Conservation (phyloP, 352 stramenopile genomes). For the Lagenidium giganteum region DNA sequence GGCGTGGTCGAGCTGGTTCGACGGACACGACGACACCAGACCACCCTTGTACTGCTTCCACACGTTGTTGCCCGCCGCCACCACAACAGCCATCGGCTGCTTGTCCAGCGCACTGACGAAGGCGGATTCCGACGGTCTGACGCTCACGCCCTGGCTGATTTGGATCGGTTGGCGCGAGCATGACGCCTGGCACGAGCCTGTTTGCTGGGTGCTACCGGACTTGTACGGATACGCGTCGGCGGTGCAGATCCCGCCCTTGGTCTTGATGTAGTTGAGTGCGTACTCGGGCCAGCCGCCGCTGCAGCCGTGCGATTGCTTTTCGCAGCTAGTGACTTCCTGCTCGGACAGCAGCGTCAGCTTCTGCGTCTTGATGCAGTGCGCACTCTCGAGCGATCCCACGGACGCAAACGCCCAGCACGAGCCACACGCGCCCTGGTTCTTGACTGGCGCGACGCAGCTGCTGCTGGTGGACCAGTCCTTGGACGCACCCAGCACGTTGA, state of each 20-base stretch:
- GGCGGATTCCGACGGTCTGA: constrained; percentile 65
- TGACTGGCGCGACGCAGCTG: constrained; percentile 13
- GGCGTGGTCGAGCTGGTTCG: constrained; percentile 93
- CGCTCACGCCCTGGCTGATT: constrained; percentile 34
- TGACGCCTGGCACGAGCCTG: constrained; percentile 22
- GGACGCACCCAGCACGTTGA: background rate
- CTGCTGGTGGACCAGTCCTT: constrained; percentile 12
- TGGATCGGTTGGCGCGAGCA: constrained; percentile 19
- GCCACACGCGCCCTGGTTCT: constrained; percentile 27
- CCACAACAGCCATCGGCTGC: constrained; percentile 91
- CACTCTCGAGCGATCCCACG: constrained; percentile 14
- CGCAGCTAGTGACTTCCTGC: constrained; percentile 91
- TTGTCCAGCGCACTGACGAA: constrained; percentile 84
- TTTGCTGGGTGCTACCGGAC: constrained; percentile 25
- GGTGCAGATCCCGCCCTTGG: constrained; percentile 69
- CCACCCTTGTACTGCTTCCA: constrained; percentile 96
- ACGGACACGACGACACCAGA: constrained; percentile 73
- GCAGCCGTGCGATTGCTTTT: constrained; percentile 77
- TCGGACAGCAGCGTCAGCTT: constrained; percentile 83
- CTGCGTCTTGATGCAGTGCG: constrained; percentile 41
- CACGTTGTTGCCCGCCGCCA: constrained; percentile 87
- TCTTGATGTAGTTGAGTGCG: constrained; percentile 87
- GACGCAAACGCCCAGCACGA: constrained; percentile 35
- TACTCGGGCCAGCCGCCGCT: constrained; percentile 85
- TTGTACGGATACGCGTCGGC: constrained; percentile 79